Conservation (phyloP, 257 asterid species). For the Dorcoceras hygrometricum region DNA sequence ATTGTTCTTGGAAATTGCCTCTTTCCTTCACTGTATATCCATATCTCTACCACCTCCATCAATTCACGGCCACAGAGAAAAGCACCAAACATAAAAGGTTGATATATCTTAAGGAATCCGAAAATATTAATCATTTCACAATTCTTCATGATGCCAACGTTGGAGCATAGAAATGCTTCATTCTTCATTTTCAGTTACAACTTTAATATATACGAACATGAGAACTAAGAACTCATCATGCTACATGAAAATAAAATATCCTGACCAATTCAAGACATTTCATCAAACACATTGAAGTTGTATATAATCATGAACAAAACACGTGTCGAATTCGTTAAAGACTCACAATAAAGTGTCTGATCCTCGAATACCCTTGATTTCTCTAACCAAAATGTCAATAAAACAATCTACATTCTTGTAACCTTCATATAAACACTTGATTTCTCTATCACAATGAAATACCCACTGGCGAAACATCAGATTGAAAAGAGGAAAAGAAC, state of each 20-base stretch:
- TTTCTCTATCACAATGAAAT: slow-evolving; percentile 9
- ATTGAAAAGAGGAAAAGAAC: background rate
- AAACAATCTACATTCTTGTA: slow-evolving; percentile 1
- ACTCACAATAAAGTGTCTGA: background rate
- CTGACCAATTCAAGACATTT: background rate
- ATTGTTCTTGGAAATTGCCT: background rate
- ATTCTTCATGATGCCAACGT: background rate
- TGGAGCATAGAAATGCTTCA: background rate
- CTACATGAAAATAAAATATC: background rate
- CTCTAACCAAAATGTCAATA: background rate
- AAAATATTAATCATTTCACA: background rate
- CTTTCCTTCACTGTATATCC: background rate
- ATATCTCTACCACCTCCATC: background rate
- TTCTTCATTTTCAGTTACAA: background rate
- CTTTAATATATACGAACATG: too few species aligned
- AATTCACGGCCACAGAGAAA: background rate
- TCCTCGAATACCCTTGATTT: background rate
- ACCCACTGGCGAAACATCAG: slow-evolving; percentile 17
- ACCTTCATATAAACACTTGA: slow-evolving; percentile 5
- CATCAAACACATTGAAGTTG: background rate
- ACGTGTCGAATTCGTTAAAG: background rate
- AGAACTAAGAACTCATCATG: background rate
- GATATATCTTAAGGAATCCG: background rate
- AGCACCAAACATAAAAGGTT: background rate
- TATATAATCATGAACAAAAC: too few species aligned